Evolutionary conservation across 176 grass and related monocot species (phyloP), one percentile per base, ranked within the genome.

Genomic region (Chloris gayana): DNA sequence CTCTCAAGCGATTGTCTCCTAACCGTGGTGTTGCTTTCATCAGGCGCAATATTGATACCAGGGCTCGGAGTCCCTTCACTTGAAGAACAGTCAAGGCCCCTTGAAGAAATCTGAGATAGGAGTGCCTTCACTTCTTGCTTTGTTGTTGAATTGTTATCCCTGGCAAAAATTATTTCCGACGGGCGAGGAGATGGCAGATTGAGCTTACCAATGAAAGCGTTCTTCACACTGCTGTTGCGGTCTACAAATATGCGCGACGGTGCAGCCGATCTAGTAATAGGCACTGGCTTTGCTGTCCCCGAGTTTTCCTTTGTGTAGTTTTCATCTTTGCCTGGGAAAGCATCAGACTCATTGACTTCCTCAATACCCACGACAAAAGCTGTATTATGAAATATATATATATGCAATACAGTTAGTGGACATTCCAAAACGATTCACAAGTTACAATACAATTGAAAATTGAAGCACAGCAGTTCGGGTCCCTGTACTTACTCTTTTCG

Each of bases 111-210:
- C 80, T 94, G 95, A 73, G 89, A 87, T 79, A 98, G 85, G 41
- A 98, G 79, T 35, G 74, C 88, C 79, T 95, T 93, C 64, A 98
- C 85, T 73, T 95, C 96, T 83, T 95, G 88, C 29, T 95, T 84
- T 24, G 84, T 89, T 41, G 69, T 90, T n/a, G 90, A 92, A 75
- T 88, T 94, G 81, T 70, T 94, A 72, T 94, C 92, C 82, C 82
- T 95, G 24, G 89, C 88, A 72, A 84, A 92, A 69, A 98, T 85
- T 31, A 98, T 91, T 85, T 98, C 92, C 2, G 90, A 84, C 77
- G 91, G 90, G 21, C 82, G 84, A 75, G 96, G 92, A 58, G 96
- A 91, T 50, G 85, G 51, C 72, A 91, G 38, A 14, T 86, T 86
- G 31, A 47, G 69, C 76, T 84, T 87, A 21, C 72, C 14, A 24